phyloP scores from a whole-genome alignment of 2,329 filamentous ascomycete genomes.

The Sporothrix mexicana region DNA sequence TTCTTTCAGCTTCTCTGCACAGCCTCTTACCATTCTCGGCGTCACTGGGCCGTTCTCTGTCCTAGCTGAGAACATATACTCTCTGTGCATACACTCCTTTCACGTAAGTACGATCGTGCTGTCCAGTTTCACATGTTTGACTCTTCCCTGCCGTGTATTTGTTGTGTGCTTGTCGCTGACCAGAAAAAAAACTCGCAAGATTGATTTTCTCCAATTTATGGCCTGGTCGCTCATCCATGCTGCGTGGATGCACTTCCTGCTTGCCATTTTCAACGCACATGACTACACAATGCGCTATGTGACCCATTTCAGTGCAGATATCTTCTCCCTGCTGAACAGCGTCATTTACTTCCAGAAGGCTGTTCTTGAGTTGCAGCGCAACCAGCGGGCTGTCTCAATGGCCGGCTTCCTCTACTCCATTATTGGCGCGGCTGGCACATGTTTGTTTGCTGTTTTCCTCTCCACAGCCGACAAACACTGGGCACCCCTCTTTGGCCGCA shows the following conservation, averaged over 20 bases:
- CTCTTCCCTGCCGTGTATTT: not conserved
- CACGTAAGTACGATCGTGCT: not conserved
- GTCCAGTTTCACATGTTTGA: not conserved
- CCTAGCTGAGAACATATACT: slow-evolving; percentile 28
- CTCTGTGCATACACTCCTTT: slow-evolving; percentile 23
- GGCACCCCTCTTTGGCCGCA: slow-evolving; percentile 29
- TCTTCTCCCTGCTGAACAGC: slow-evolving; percentile 31
- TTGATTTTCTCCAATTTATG: slow-evolving; percentile 33
- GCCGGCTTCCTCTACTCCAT: slow-evolving; percentile 31
- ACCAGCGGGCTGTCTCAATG: slow-evolving; percentile 25
- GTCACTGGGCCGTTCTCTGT: slow-evolving; percentile 27
- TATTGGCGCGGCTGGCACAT: slow-evolving; percentile 29
- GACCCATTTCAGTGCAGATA: slow-evolving; percentile 30
- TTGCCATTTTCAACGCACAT: slow-evolving; percentile 31
- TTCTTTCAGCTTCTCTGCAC: slow-evolving; percentile 22
- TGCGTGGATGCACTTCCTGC: slow-evolving; percentile 28
- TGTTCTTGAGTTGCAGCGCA: slow-evolving; percentile 27
- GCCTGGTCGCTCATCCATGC: slow-evolving; percentile 32
- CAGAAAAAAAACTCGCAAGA: not conserved
- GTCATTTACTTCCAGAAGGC: slow-evolving; percentile 33
- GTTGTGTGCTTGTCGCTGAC: not conserved
- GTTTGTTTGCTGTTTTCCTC: slow-evolving; percentile 25
- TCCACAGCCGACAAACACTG: slow-evolving; percentile 29
- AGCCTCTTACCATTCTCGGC: slow-evolving; percentile 21
- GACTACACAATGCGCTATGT: slow-evolving; percentile 33